Evolutionary conservation across 1,139 yeast species (phyloP), one percentile per base, ranked within the genome.

Genomic region (Yamadazyma dushanensis): DNA sequence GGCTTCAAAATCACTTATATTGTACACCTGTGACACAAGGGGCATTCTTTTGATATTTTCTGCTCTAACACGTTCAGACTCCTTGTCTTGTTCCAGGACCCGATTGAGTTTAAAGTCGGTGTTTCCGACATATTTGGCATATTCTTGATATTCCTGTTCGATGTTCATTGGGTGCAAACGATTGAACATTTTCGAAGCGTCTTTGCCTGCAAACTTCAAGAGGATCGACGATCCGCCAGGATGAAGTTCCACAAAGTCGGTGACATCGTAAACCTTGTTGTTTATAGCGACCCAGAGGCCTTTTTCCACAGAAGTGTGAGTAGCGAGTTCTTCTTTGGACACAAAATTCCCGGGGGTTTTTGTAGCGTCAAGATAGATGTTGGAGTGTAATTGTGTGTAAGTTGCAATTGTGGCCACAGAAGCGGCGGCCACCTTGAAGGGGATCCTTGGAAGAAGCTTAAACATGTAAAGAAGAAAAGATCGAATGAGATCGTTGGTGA

Each of bases 1-100:
- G 44, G 32, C 34, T 32, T 26, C 33, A 26, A 26, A 32, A 53
- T 85, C 94, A 39, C 76, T 71, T 40, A 82, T 47, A 50, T 82
- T 83, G 59, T 23, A 35, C 44, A 44, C 29, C 15, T 27, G 27
- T 9, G 32, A 19, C 8, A 39, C 14, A 3, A 26, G 31, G 11
- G 43, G 43, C 16, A 39, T 14, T 11, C 33, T 16, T 16, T 22
- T 16, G 15, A 26, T 15, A 9, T 24, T 22, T 9, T 25, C 17
- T 15, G 7, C n/a, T 13, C 27, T 24, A 5, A 3, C 9, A n/a
- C 7, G 9, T 14, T 26, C 32, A 8, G 27, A 21, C 13, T 31
- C 32, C 3, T 11, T 17, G 4, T 10, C 17, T 16, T 23, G 16
- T 11, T 16, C 28, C n/a, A n/a, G n/a, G 6, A 4, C 21, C 10